phyloP scores from a whole-genome alignment of 768 basidiomycete species.

The Asterophora parasitica region DNA sequence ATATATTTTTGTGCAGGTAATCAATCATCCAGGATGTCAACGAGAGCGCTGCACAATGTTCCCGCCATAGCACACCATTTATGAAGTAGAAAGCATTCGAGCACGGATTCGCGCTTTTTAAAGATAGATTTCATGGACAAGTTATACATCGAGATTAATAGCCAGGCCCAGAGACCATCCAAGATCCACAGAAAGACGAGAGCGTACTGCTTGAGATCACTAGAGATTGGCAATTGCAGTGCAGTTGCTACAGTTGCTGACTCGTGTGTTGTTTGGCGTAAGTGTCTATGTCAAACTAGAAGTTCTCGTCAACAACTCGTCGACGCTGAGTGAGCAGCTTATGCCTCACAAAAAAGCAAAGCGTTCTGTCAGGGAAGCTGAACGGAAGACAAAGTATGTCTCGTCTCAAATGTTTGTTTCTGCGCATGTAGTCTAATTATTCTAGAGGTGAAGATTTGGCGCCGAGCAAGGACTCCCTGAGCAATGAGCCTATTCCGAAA shows the following conservation, averaged over 20 bases:
- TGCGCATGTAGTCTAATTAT: background rate
- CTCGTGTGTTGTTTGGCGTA: background rate
- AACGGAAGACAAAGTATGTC: constrained; percentile 38
- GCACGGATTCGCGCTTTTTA: too few relatives aligned
- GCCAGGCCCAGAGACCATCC: too few relatives aligned
- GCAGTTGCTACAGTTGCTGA: too few relatives aligned
- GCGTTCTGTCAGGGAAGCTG: constrained; percentile 40
- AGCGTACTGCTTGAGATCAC: too few relatives aligned
- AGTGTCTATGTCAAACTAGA: background rate
- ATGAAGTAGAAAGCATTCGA: background rate
- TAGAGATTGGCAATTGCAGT: too few relatives aligned
- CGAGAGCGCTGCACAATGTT: constrained; percentile 44
- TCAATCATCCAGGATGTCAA: constrained; percentile 44
- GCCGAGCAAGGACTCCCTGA: constrained; percentile 37
- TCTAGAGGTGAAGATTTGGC: constrained; percentile 47
- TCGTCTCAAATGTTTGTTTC: constrained; percentile 9
- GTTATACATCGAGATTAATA: too few relatives aligned
- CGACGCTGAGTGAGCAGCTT: background rate
- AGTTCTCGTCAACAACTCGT: background rate
- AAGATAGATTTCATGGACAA: too few relatives aligned
- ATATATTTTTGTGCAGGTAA: too few relatives aligned
- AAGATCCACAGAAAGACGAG: too few relatives aligned
- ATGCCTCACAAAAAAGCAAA: constrained; percentile 72
- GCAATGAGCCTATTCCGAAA: constrained; percentile 65
- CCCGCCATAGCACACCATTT: background rate